Evolutionary conservation across 1,284 basidiomycete genomes (phyloP).

Genomic region (Schizophyllum commune): DNA sequence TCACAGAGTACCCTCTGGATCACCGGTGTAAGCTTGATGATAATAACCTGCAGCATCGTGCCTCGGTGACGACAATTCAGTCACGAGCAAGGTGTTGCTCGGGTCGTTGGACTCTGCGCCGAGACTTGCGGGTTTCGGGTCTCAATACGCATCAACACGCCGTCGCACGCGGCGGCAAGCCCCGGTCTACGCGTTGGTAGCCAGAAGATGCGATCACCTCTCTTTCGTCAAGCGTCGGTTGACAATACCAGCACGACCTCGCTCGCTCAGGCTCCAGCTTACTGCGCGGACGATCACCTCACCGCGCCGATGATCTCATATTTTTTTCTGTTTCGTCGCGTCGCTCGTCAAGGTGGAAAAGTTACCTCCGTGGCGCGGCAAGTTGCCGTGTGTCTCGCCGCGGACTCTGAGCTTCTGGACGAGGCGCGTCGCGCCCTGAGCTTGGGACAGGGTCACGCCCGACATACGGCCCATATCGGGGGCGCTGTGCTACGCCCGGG

Average conservation of each 20-base stretch:
- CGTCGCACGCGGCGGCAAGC: not conserved
- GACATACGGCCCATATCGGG: not conserved
- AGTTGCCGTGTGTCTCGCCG: not conserved
- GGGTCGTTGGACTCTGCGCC: too few relatives aligned
- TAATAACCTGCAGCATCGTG: too few relatives aligned
- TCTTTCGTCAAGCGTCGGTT: not conserved
- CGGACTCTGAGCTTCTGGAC: not conserved
- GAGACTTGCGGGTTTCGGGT: not conserved
- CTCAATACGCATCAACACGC: not conserved
- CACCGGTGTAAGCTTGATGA: too few relatives aligned
- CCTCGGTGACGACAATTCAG: too few relatives aligned
- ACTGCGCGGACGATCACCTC: not conserved
- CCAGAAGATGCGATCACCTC: not conserved
- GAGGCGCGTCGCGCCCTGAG: not conserved
- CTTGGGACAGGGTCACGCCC: not conserved
- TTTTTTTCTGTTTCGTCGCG: not conserved
- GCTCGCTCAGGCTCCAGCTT: not conserved
- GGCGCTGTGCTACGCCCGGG: not conserved
- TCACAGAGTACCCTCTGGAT: too few relatives aligned
- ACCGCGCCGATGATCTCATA: not conserved
- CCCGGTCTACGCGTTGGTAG: not conserved
- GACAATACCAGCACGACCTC: not conserved
- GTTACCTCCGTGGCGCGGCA: not conserved
- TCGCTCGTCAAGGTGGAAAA: not conserved
- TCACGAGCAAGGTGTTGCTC: too few relatives aligned